phyloP scores from a whole-genome alignment of 2,329 filamentous ascomycete genomes.

The Pseudogymnoascus sp. region DNA sequence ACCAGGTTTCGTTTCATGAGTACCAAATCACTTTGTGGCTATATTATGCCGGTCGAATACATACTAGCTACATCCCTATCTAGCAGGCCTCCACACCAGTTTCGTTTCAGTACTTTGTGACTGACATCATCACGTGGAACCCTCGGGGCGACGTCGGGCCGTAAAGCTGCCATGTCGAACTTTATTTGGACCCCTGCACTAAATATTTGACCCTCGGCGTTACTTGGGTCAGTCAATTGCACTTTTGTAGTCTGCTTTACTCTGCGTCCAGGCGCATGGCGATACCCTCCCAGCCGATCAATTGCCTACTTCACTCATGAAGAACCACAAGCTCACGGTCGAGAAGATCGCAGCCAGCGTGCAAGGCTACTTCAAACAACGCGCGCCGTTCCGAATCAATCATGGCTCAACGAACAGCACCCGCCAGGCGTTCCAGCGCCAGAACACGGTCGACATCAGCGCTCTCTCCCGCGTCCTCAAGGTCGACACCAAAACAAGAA shows the following conservation, averaged over 20 bases:
- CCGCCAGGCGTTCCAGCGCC: constrained; percentile 33
- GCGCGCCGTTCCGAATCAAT: constrained; percentile 44
- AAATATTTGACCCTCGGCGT: background rate
- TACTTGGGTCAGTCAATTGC: background rate
- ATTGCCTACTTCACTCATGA: constrained; percentile 11
- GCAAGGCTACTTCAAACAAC: constrained; percentile 36
- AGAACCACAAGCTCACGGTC: constrained; percentile 33
- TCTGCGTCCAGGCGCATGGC: background rate
- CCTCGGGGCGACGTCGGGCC: background rate
- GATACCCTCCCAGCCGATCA: background rate
- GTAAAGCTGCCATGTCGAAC: background rate
- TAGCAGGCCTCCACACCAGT: no score
- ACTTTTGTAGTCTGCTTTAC: background rate
- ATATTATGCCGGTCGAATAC: no score
- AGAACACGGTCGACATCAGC: constrained; percentile 40
- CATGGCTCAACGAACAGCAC: constrained; percentile 50
- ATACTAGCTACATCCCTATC: no score
- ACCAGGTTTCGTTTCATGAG: background rate
- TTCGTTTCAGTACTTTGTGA: background rate
- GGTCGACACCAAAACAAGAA: constrained; percentile 34
- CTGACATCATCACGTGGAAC: background rate
- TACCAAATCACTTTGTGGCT: background rate
- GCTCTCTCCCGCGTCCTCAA: constrained; percentile 38
- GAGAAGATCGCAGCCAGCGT: constrained; percentile 36
- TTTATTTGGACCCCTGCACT: constrained; percentile 4